Evolutionary conservation across 192 early-diverging fungal species (phyloP).

Genomic region (Backusella westeae): DNA sequence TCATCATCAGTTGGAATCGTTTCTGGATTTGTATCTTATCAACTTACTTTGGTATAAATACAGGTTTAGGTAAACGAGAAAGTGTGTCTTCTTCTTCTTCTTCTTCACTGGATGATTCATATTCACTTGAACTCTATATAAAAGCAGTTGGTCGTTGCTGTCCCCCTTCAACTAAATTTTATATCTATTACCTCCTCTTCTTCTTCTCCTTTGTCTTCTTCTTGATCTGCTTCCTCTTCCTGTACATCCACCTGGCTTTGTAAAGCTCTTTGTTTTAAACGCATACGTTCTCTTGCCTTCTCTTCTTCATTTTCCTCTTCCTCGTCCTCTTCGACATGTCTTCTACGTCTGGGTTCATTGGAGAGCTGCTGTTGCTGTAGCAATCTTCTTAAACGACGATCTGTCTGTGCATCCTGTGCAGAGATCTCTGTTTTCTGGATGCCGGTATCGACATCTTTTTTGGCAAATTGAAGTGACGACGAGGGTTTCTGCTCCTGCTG

Average conservation of each 20-base stretch:
- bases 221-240: slow-evolving; percentile 35
- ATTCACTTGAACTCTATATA: slow-evolving; percentile 41
- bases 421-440: slow-evolving; percentile 46
- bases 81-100: slow-evolving; percentile 61
- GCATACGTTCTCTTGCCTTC: slow-evolving; percentile 31
- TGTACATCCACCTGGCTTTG: slow-evolving; percentile 1
- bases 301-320: slow-evolving; percentile 47
- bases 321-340: slow-evolving; percentile 32
- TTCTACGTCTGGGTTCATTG: slow-evolving; percentile 26
- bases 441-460: slow-evolving; percentile 40
- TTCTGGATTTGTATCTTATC: background rate
- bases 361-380: slow-evolving; percentile 41
- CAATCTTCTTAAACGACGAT: slow-evolving; percentile 48
- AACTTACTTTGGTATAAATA: slow-evolving; percentile 87
- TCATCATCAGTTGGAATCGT: background rate
- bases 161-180: too few species aligned
- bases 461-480: slow-evolving; percentile 29
- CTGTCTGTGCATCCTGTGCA: slow-evolving; percentile 36
- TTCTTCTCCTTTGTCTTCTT: slow-evolving; percentile 14
- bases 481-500: slow-evolving; percentile 19
- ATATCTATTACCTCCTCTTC: background rate
- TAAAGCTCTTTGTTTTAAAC: slow-evolving; percentile 30
- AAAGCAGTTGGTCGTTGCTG: background rate
- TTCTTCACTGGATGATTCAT: slow-evolving; percentile 70
- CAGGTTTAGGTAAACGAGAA: slow-evolving; percentile 75